Evolutionary conservation across 495 filamentous ascomycete species (phyloP), one percentile per base, ranked within the genome.

Genomic region (Penicillium cosmopolitanum): DNA sequence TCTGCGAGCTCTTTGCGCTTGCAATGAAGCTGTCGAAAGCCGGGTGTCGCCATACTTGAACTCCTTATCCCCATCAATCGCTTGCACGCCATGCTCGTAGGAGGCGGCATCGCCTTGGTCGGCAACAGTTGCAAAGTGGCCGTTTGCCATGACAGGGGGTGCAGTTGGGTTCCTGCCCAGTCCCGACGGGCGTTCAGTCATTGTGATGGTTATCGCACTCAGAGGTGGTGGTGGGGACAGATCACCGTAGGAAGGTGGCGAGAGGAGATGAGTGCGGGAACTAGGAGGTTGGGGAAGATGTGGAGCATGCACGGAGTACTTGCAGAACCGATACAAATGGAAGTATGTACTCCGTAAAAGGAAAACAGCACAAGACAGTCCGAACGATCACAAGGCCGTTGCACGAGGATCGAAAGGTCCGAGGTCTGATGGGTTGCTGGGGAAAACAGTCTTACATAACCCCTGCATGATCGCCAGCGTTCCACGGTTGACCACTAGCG

Each of bases 61-160:
- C 65, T 90, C 82, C 75, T 98, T 97, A 61, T 96, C 86, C 78
- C 90, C 93, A 72, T 97, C 91, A 63, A 98, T 90, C 65, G 98
- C 93, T 78, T 98, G 95, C 66, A 97, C 90, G 51, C 95, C 95
- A 84, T 95, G 91, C 70, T 90, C 89, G 72, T 93, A 97, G 35
- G 72, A 72, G n/a, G 69, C 70, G 42, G 89, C 80, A 65, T 89
- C 84, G 46, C 80, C 80, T 58, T 84, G 80, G 74, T 82, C 82
- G 74, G 89, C 90, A 72, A 93, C 84, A 44, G 84, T 77, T 62
- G 91, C 91, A 76, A 97, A 94, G 72, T 97, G 93, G 64, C 90
- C 90, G 76, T 97, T 97, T 81, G 84, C 84, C 81, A 89, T 85
- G 60, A 81, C 57, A 46, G 83, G 76, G 36, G 83, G 84, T 13